Percentiles rank a stretch among this genome's conserved stretches.
Evolutionary conservation across 2,329 filamentous ascomycete genomes (phyloP).

Genomic region (Beauveria bassiana): DNA sequence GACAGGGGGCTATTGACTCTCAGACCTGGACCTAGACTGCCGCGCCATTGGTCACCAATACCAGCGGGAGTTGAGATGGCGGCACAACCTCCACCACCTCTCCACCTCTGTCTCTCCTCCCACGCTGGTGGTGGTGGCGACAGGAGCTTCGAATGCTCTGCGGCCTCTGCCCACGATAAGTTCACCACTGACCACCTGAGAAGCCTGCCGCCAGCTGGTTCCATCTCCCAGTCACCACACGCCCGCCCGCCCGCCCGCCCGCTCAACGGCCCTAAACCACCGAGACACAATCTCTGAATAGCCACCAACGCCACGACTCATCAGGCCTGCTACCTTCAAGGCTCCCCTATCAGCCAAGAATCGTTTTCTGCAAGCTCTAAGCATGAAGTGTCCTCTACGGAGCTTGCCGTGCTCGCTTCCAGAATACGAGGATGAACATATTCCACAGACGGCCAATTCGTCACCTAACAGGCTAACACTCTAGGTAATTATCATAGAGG

Average conservation of each 20-base stretch:
- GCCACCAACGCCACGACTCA: neutral
- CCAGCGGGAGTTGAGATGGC: constrained; percentile 9
- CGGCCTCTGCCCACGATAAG: neutral
- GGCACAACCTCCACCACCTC: constrained; percentile 7
- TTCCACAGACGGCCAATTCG: neutral
- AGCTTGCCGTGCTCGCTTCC: neutral
- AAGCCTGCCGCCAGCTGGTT: neutral
- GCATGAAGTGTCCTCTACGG: neutral
- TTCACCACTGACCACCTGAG: neutral
- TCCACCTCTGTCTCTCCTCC: constrained; percentile 14
- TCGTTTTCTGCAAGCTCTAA: neutral
- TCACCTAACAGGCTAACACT: neutral
- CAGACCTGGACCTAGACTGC: constrained; percentile 11
- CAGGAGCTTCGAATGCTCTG: neutral
- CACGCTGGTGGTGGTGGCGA: neutral
- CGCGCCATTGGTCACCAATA: neutral
- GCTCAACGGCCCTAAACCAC: neutral
- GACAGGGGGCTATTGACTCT: constrained; percentile 5
- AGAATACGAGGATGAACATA: neutral
- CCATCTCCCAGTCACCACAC: neutral
- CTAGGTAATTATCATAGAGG: neutral
- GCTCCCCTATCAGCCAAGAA: neutral
- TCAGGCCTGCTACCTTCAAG: neutral
- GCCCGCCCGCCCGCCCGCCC: neutral
- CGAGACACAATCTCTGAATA: constrained; percentile 7